Evolutionary conservation across 1,284 basidiomycete species (phyloP), one percentile per base, ranked within the genome.

Genomic region (Chalciporus sp.): DNA sequence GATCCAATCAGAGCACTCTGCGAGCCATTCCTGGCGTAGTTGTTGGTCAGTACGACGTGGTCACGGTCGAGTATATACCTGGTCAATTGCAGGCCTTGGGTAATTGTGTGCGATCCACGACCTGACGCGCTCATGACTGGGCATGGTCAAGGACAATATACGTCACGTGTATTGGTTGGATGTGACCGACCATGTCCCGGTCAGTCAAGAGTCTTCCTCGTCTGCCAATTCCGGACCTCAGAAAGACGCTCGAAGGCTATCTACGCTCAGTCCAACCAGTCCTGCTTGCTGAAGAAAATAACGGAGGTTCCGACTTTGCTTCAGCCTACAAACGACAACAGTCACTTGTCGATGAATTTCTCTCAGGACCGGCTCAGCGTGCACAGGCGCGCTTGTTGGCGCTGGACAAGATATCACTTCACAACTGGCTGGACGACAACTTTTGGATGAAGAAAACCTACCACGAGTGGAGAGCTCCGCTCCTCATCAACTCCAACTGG

Each of bases 381-480:
- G 67, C 53, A 19, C 95, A 98, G 72, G 85, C 92, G 52, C 82
- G 95, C 47, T 76, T 99, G 49, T 76, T 86, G 65, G 61, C 92
- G 51, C 82, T 98, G 45, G 94, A 98, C 74, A 85, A 82, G 62
- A 76, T 79, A 2, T 95, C 94, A 7, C 91, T 92, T 0, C 81
- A 90, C 72, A 98, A 97, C 71, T 98, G 96, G 96, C 82, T 99
- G 12, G 86, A 97, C 63, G 95, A 98, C 73, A 94, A 92, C 52
- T 90, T 95, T 65, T 98, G 96, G 96, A 77, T 88, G 53, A 86
- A 90, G 61, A 89, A 91, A 61, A 88, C 93, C 0, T 99, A 98
- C 73, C 86, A 94, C 58, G 90, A 94, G 72, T 94, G 89, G 87
- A 84, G 95, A 43, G 84, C 85, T 1, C 94, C 96, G 0, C 76